Evolutionary conservation across 208 protist species (phyloP).

Genomic region (Wallacemonas sp.): DNA sequence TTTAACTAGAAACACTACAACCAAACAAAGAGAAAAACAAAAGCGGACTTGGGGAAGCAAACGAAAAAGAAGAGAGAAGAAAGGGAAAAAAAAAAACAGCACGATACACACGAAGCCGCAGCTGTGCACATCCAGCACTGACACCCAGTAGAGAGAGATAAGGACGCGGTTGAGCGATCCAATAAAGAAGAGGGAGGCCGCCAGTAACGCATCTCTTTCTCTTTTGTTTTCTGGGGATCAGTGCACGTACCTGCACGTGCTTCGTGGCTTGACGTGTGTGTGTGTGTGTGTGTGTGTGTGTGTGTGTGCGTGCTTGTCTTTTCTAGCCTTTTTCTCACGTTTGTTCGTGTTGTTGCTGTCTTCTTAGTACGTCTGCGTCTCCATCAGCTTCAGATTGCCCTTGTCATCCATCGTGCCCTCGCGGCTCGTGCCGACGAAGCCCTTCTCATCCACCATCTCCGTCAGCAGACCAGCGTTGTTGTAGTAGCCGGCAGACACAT

Average conservation of each 20-base stretch:
- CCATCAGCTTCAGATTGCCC: constrained; percentile 50
- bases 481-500: constrained; percentile 86
- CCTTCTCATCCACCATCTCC: constrained; percentile 88
- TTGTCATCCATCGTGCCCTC: constrained; percentile 81
- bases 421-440: constrained; percentile 85
- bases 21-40: constrained; percentile 17
- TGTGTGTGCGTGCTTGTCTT: background rate
- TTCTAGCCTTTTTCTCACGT: background rate
- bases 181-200: too few relatives aligned
- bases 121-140: too few relatives aligned
- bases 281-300: too few relatives aligned
- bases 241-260: too few relatives aligned
- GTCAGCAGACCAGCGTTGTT: constrained; percentile 91
- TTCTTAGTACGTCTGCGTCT: constrained; percentile 75
- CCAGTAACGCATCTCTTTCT: too few relatives aligned
- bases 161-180: too few relatives aligned
- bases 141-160: too few relatives aligned
- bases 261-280: too few relatives aligned
- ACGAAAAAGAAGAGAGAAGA: background rate
- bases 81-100: constrained; percentile 1
- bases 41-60: background rate
- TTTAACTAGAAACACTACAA: constrained; percentile 19
- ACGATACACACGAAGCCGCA: too few relatives aligned
- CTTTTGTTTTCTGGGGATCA: too few relatives aligned
- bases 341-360: background rate